These are phyloP conservation scores for Cardamine resedifolia DNA, from an alignment of 345 rosid genomes.

Conservation along the genomic window DNA sequence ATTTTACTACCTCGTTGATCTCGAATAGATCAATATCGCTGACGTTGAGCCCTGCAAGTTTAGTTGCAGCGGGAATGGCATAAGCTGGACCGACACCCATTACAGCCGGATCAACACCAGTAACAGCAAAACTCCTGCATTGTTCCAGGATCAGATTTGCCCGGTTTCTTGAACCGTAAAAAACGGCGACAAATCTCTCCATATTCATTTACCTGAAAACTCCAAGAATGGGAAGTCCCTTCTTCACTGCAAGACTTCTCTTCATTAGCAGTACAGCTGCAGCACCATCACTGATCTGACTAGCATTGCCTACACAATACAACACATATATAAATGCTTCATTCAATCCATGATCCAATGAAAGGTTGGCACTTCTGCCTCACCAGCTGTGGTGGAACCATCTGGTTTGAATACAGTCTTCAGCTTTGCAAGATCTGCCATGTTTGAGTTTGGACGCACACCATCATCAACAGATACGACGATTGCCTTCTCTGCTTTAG, in stretches of 20 bases:
- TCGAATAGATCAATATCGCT: conserved; percentile 76
- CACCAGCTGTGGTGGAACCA: conserved; percentile 96
- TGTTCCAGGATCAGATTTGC: not conserved
- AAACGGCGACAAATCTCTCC: not conserved
- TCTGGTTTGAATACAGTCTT: conserved; percentile 80
- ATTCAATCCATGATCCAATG: not conserved
- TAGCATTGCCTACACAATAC: conserved; percentile 67
- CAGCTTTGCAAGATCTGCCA: conserved; percentile 68
- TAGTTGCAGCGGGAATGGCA: conserved; percentile 92
- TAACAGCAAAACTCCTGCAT: conserved; percentile 89
- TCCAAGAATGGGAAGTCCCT: conserved; percentile 92
- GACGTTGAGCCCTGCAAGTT: conserved; percentile 71
- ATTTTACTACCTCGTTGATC: conserved; percentile 76
- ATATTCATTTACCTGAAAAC: conserved; percentile 62
- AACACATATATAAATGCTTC: not conserved
- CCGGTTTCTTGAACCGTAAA: not conserved
- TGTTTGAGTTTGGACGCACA: conserved; percentile 66
- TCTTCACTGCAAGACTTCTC: conserved; percentile 77
- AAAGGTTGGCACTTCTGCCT: conserved; percentile 13
- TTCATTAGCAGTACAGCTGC: conserved; percentile 95
- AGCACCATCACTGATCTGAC: conserved; percentile 98
- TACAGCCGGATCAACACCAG: conserved; percentile 93
- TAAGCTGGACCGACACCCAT: conserved; percentile 95
- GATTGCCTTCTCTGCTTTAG: conserved; percentile 72
- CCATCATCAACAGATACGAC: conserved; percentile 76